These are phyloP conservation scores for Aspergillus coremiiformis DNA, from an alignment of 495 filamentous ascomycete species.

Conservation along the genomic window DNA sequence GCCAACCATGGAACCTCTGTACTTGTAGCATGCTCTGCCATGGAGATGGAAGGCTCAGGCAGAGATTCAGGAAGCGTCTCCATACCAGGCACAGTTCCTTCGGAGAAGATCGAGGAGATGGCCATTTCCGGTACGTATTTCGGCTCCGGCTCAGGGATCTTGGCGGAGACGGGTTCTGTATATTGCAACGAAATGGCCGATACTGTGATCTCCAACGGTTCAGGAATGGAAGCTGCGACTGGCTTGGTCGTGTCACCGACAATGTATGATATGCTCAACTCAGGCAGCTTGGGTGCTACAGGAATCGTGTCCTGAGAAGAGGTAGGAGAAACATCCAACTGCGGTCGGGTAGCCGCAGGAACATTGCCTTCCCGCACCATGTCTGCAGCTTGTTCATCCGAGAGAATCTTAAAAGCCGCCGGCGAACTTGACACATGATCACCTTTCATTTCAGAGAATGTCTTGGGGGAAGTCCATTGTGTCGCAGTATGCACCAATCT, in stretches of 20 bases:
- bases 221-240: conserved; percentile 17
- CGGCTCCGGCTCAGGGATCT: conserved; percentile 15
- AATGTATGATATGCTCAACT: conserved; percentile 28
- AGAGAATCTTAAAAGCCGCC: conserved; percentile 35
- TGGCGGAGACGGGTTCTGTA: conserved; percentile 25
- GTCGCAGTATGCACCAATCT: conserved; percentile 29
- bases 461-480: conserved; percentile 32
- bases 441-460: conserved; percentile 10
- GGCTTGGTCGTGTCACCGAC: conserved; percentile 27
- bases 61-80: conserved; percentile 10
- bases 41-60: conserved; percentile 10
- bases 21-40: conserved; percentile 8
- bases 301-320: conserved; percentile 34
- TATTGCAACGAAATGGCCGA: conserved; percentile 27
- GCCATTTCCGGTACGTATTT: conserved; percentile 18
- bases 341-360: conserved; percentile 13
- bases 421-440: conserved; percentile 30
- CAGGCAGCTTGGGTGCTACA: conserved; percentile 20
- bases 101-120: conserved; percentile 19
- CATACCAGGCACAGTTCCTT: conserved; percentile 18
- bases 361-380: conserved; percentile 12
- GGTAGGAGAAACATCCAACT: conserved; percentile 32
- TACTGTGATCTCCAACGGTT: conserved; percentile 17
- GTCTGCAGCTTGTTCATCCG: conserved; percentile 24
- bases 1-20: conserved; percentile 24